phyloP scores from a whole-genome alignment of 2,329 filamentous ascomycete species.

The Penicillium brasilianum region DNA sequence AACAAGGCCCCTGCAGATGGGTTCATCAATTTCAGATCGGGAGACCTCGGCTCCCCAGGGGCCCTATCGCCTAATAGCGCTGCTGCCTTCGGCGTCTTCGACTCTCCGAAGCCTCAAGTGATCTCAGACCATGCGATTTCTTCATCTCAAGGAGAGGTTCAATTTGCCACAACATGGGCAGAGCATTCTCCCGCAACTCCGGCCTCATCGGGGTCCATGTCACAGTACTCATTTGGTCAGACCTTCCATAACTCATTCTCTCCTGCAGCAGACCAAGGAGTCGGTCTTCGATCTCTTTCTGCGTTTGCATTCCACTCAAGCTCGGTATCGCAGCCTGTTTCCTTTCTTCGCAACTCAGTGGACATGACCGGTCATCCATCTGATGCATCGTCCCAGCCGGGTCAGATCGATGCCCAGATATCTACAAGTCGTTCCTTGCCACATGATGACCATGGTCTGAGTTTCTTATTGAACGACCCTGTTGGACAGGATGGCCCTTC shows the following conservation, averaged over 20 bases:
- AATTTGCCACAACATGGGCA: constrained; percentile 29
- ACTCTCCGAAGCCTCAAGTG: constrained; percentile 21
- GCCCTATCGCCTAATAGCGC: constrained; percentile 25
- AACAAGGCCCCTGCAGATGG: constrained; percentile 22
- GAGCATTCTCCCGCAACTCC: constrained; percentile 27
- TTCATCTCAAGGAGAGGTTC: constrained; percentile 19
- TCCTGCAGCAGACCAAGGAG: constrained; percentile 31
- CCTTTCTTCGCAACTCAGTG: constrained; percentile 40
- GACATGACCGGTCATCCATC: constrained; percentile 46
- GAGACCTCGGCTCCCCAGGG: constrained; percentile 21
- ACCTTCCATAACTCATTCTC: constrained; percentile 29
- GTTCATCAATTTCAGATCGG: constrained; percentile 17
- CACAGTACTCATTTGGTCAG: constrained; percentile 25
- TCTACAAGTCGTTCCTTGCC: not conserved
- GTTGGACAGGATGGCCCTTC: not conserved
- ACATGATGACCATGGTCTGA: constrained; percentile 16
- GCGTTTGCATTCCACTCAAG: constrained; percentile 39
- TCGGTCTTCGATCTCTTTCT: constrained; percentile 33
- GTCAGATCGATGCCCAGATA: constrained; percentile 11
- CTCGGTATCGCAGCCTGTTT: constrained; percentile 42
- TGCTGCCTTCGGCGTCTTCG: constrained; percentile 20
- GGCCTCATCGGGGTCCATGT: constrained; percentile 22
- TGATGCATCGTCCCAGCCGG: constrained; percentile 23
- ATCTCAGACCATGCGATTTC: constrained; percentile 18
- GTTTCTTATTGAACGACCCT: constrained; percentile 3